Evolutionary conservation across 2,329 filamentous ascomycete genomes (phyloP).

Genomic region (Colletotrichum filicis): DNA sequence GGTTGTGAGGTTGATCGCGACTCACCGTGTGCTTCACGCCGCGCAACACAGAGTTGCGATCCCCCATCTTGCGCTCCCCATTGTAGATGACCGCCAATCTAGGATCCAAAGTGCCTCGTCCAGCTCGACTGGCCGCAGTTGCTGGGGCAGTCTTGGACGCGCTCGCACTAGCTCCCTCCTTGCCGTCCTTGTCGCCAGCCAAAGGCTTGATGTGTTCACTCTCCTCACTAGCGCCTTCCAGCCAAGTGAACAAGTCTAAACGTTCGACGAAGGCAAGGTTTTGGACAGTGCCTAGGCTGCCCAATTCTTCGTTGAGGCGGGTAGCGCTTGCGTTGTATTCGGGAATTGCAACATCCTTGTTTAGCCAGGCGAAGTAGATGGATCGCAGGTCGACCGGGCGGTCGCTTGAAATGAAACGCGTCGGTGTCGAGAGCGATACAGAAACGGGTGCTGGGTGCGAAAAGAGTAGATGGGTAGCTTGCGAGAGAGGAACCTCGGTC

Average conservation of each 20-base stretch:
- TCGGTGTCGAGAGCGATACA: slow-evolving; percentile 77
- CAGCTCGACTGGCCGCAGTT: slow-evolving; percentile 60
- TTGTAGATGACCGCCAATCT: slow-evolving; percentile 89
- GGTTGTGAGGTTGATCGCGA: slow-evolving; percentile 27
- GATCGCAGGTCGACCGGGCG: slow-evolving; percentile 86
- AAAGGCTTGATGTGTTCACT: slow-evolving; percentile 93
- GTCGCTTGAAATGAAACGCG: slow-evolving; percentile 86
- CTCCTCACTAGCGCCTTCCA: slow-evolving; percentile 89
- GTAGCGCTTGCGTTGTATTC: slow-evolving; percentile 91
- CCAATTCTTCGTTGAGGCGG: slow-evolving; percentile 82
- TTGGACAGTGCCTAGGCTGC: slow-evolving; percentile 76
- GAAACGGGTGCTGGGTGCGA: slow-evolving; percentile 67
- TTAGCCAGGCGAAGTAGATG: slow-evolving; percentile 96
- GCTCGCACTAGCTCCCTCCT: slow-evolving; percentile 48
- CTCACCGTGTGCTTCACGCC: slow-evolving; percentile 89
- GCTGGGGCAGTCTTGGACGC: slow-evolving; percentile 50
- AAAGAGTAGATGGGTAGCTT: slow-evolving; percentile 85
- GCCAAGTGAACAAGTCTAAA: slow-evolving; percentile 91
- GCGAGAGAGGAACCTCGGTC: slow-evolving; percentile 73
- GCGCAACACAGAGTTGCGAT: slow-evolving; percentile 87
- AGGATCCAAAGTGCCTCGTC: slow-evolving; percentile 79
- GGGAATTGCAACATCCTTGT: slow-evolving; percentile 88
- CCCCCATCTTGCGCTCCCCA: slow-evolving; percentile 89
- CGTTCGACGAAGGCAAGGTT: slow-evolving; percentile 93
- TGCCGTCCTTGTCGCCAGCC: slow-evolving; percentile 70